phyloP scores from a whole-genome alignment of 1,139 yeast genomes.

The Geotrichum klebahnii region DNA sequence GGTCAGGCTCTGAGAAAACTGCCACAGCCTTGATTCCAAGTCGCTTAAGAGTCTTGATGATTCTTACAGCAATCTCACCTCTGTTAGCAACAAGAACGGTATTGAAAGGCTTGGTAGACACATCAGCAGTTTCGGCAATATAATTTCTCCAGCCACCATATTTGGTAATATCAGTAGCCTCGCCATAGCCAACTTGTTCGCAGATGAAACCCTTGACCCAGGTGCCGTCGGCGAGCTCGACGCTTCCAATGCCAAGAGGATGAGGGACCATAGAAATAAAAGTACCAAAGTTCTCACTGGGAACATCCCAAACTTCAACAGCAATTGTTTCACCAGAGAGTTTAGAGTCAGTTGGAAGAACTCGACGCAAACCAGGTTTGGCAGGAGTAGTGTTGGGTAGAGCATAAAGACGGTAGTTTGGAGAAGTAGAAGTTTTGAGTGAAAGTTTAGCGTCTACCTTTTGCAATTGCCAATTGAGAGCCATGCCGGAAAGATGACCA shows the following conservation, averaged over 20 bases:
- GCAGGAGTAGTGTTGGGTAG: conserved; percentile 74
- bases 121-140: conserved; percentile 42
- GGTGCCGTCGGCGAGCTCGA: conserved; percentile 71
- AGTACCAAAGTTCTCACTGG: conserved; percentile 68
- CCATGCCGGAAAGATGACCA: conserved; percentile 85
- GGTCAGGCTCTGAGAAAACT: conserved; percentile 85
- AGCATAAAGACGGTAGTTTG: conserved; percentile 74
- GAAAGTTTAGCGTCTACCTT: conserved; percentile 75
- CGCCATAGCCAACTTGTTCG: conserved; percentile 75
- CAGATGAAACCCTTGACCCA: conserved; percentile 91
- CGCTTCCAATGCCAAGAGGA: conserved; percentile 92
- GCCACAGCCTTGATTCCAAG: conserved; percentile 76
- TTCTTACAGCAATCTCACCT: conserved; percentile 96
- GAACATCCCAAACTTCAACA: conserved; percentile 79
- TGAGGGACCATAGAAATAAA: conserved; percentile 86
- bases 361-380: conserved; percentile 85
- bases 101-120: conserved; percentile 58
- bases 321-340: conserved; percentile 57
- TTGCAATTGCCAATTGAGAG: conserved; percentile 89
- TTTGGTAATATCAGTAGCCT: conserved; percentile 68
- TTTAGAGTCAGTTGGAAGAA: conserved; percentile 38
- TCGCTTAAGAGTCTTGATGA: conserved; percentile 79
- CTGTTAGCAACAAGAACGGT: conserved; percentile 91
- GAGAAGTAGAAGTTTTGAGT: conserved; percentile 62
- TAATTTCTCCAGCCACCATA: conserved; percentile 87